These are phyloP conservation scores for Talaromyces sp. DNA, from an alignment of 2,329 filamentous ascomycete genomes.

Conservation along the genomic window DNA sequence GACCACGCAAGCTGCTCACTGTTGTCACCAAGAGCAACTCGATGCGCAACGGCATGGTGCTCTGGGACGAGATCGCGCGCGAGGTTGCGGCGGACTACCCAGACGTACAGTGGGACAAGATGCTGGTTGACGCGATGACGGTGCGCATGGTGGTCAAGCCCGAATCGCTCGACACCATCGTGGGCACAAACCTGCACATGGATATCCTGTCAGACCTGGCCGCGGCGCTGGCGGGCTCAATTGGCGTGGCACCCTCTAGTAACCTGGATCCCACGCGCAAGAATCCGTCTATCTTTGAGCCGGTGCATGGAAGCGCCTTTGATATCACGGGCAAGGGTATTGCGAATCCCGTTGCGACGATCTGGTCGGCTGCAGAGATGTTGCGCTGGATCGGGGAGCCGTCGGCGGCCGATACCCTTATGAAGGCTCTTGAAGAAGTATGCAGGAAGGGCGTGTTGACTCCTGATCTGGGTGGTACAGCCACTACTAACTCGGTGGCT, in stretches of 20 bases:
- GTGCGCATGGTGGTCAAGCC: conserved; percentile 59
- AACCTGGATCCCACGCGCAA: conserved; percentile 56
- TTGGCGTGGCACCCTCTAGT: conserved; percentile 60
- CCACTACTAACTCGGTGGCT: conserved; percentile 32
- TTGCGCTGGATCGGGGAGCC: conserved; percentile 52
- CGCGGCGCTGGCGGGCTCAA: conserved; percentile 58
- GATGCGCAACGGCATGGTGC: conserved; percentile 62
- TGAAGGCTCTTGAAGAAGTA: conserved; percentile 53
- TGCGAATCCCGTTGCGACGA: conserved; percentile 56
- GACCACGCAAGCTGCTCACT: conserved; percentile 55
- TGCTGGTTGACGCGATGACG: conserved; percentile 64
- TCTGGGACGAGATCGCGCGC: conserved; percentile 60
- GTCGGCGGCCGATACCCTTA: conserved; percentile 49
- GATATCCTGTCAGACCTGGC: conserved; percentile 62
- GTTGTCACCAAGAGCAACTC: conserved; percentile 64
- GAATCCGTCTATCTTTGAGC: conserved; percentile 54
- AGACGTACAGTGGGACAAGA: conserved; percentile 59
- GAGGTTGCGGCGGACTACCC: conserved; percentile 54
- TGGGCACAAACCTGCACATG: conserved; percentile 57
- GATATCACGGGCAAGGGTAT: conserved; percentile 56
- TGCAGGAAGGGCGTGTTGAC: conserved; percentile 47
- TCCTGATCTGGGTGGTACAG: conserved; percentile 50
- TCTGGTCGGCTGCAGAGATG: conserved; percentile 62
- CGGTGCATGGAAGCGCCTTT: conserved; percentile 53
- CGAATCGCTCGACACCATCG: conserved; percentile 57